Conservation (phyloP, 495 filamentous ascomycete species). For the Letharia lupina region DNA sequence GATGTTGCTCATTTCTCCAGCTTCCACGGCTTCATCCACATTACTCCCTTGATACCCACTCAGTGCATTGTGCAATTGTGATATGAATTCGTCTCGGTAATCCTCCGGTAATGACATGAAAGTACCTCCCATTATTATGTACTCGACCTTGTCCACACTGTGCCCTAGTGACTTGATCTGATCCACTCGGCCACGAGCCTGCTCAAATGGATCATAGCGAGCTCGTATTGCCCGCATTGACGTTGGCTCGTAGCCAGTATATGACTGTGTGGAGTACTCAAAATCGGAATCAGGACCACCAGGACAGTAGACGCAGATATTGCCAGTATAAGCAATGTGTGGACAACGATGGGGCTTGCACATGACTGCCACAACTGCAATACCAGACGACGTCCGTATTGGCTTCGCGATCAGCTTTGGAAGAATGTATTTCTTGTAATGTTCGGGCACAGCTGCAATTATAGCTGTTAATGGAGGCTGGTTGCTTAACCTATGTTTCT, state of each 20-base stretch:
- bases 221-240: slow-evolving; percentile 97
- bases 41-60: slow-evolving; percentile 84
- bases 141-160: slow-evolving; percentile 97
- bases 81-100: slow-evolving; percentile 87
- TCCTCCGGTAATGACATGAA: slow-evolving; percentile 92
- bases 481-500: slow-evolving; percentile 77
- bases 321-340: slow-evolving; percentile 95
- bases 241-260: slow-evolving; percentile 96
- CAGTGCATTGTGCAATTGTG: slow-evolving; percentile 91
- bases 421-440: slow-evolving; percentile 98
- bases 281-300: slow-evolving; percentile 97
- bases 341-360: slow-evolving; percentile 98
- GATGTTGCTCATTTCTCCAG: slow-evolving; percentile 84
- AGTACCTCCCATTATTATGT: slow-evolving; percentile 99
- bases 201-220: slow-evolving; percentile 95
- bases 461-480: slow-evolving; percentile 92
- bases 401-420: slow-evolving; percentile 94
- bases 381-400: slow-evolving; percentile 90
- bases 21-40: slow-evolving; percentile 90
- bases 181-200: slow-evolving; percentile 90
- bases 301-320: slow-evolving; percentile 98
- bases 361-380: slow-evolving; percentile 99
- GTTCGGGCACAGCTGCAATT: slow-evolving; percentile 92
- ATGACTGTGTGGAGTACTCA: slow-evolving; percentile 97
- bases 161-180: slow-evolving; percentile 92